phyloP scores from a whole-genome alignment of 1,284 basidiomycete genomes.

The Pholiota adiposa region DNA sequence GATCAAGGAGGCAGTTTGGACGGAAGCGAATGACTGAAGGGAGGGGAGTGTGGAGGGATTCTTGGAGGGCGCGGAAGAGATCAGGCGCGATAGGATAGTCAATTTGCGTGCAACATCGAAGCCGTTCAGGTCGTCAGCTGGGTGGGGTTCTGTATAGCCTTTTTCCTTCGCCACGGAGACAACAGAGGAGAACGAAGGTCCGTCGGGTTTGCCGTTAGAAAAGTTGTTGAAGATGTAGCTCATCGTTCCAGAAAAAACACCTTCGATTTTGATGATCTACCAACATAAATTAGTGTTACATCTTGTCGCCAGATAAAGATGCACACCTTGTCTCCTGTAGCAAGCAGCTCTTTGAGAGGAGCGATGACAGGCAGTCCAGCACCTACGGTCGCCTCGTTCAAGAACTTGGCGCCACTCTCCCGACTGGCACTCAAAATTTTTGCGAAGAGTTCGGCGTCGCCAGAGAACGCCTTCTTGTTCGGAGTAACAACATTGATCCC shows the following conservation, averaged over 20 bases:
- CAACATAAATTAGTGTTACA: background rate
- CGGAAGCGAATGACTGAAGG: slow-evolving; percentile 71
- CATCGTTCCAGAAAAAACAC: slow-evolving; percentile 94
- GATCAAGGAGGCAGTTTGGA: slow-evolving; percentile 87
- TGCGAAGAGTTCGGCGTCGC: slow-evolving; percentile 73
- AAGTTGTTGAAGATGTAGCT: slow-evolving; percentile 99
- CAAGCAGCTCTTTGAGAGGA: slow-evolving; percentile 90
- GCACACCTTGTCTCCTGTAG: slow-evolving; percentile 87
- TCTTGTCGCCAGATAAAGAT: background rate
- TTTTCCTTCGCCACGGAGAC: slow-evolving; percentile 89
- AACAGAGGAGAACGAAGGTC: slow-evolving; percentile 84
- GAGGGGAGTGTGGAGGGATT: slow-evolving; percentile 36
- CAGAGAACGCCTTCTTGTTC: slow-evolving; percentile 97
- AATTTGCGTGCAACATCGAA: slow-evolving; percentile 97
- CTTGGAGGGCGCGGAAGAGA: slow-evolving; percentile 46
- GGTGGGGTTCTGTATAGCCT: slow-evolving; percentile 83
- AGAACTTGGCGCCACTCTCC: slow-evolving; percentile 68
- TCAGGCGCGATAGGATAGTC: slow-evolving; percentile 88
- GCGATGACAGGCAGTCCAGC: slow-evolving; percentile 94
- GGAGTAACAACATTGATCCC: slow-evolving; percentile 94
- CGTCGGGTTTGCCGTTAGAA: slow-evolving; percentile 63
- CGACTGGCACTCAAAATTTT: slow-evolving; percentile 63
- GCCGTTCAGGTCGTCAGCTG: slow-evolving; percentile 94
- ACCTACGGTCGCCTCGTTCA: slow-evolving; percentile 95
- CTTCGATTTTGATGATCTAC: slow-evolving; percentile 80